Evolutionary conservation across 257 asterid species (phyloP).

Genomic region (Ilex aquifolium): DNA sequence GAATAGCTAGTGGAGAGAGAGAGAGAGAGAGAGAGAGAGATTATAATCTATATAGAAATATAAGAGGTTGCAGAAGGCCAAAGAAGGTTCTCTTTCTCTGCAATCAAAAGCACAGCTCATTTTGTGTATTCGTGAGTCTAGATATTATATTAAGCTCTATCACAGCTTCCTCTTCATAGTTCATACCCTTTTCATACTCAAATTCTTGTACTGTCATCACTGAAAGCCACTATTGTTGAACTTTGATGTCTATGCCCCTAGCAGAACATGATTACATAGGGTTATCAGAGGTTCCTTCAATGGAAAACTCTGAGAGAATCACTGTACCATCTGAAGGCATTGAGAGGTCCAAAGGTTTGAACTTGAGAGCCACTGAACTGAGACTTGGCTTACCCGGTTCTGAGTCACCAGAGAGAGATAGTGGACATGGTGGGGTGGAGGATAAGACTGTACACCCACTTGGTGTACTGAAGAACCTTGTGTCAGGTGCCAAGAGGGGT

Average conservation of each 20-base stretch:
- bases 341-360: constrained; percentile 30
- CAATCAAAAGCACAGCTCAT: background rate
- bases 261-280: constrained; percentile 39
- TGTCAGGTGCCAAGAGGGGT: constrained; percentile 41
- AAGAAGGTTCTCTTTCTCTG: background rate
- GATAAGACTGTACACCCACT: background rate
- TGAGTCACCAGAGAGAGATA: constrained; percentile 29
- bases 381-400: constrained; percentile 42
- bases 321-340: constrained; percentile 11
- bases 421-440: constrained; percentile 10
- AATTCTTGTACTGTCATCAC: background rate
- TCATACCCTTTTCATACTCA: too few relatives aligned
- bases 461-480: constrained; percentile 14
- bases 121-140: background rate
- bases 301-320: constrained; percentile 28
- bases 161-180: background rate
- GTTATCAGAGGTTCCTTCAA: constrained; percentile 23
- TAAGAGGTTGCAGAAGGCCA: constrained; percentile 5
- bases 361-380: constrained; percentile 42
- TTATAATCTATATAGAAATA: constrained; percentile 15
- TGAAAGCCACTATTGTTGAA: background rate
- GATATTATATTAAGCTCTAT: background rate
- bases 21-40: constrained; percentile 12
- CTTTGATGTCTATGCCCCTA: constrained; percentile 21
- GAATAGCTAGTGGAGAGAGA: constrained; percentile 2